Base-by-base conservation (phyloP, 1,284 basidiomycete species). In the Leccinum variabile region DNA sequence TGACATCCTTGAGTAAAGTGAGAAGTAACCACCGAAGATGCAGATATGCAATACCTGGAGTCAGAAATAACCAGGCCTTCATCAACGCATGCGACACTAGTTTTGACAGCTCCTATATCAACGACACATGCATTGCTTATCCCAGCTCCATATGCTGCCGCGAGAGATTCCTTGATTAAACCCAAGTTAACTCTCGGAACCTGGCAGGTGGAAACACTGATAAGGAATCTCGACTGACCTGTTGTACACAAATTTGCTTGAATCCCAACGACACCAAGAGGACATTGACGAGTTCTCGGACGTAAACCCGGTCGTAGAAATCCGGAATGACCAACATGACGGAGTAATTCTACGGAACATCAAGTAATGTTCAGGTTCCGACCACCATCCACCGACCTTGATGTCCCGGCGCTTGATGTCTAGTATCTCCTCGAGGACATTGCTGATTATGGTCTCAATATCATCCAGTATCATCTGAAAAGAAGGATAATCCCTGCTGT, bases 81-180 rank as follows among this genome's bases (percentile, higher is more conserved):
- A 67, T 99, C 97, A 7, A 99, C 92, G 71, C 97, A 98, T 0
- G 95, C 89, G 58, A 99, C 87, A 66, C 87, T 93, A 3, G 92
- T 95, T 65, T 84, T 87, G 28, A 84, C 84, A 6, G 96, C 91
- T 10, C 97, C 97, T 60, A 99, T 88, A 73, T 99, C 95, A 39
- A 99, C 92, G 3, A 99, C 93, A 72, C 97, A 98, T 11, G 95
- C 96, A 66, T 88, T 91, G 0, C 93, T 94, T 62, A 98, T 89
- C 11, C 97, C 97, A 2, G 97, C 95, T 18, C 96, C 95, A 74
- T 97, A 98, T 2, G 95, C 94, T 5, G 97, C 94, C 56, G 94
- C 94, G 33, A 97, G 82, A 1, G 93, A 91, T 81, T 97, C 95
- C 92, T 97, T 63, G n/a, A 59, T 11, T 8, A 18, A 35, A 52